phyloP scores from a whole-genome alignment of 257 asterid genomes.

The Plantago major region DNA sequence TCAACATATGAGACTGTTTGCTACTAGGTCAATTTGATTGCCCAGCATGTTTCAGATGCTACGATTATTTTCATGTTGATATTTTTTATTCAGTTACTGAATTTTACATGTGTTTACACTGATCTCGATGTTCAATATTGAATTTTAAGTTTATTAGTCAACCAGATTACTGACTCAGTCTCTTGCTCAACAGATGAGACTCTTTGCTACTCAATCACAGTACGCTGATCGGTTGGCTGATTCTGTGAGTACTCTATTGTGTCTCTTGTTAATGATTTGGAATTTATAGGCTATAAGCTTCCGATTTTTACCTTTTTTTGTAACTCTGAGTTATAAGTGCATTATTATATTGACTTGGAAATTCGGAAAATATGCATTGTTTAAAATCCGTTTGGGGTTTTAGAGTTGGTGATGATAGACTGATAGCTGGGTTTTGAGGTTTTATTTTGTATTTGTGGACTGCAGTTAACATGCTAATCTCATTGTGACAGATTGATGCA shows the following conservation, averaged over 20 bases:
- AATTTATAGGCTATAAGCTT: neutral
- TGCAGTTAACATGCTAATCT: conserved; percentile 11
- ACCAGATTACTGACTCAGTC: conserved; percentile 18
- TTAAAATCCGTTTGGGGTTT: conserved; percentile 11
- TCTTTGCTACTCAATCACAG: conserved; percentile 73
- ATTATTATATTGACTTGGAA: neutral
- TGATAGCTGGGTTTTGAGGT: conserved; percentile 3
- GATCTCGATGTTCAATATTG: too few species aligned
- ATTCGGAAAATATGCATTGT: too few species aligned
- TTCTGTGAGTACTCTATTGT: conserved; percentile 55
- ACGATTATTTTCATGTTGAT: too few species aligned
- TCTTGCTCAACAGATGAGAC: conserved; percentile 68
- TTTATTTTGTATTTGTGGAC: neutral
- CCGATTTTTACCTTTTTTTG: too few species aligned
- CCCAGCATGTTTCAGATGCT: too few species aligned
- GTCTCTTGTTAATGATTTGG: neutral
- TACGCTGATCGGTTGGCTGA: conserved; percentile 90
- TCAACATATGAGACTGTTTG: too few species aligned
- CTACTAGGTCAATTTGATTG: too few species aligned
- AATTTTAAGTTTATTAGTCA: too few species aligned
- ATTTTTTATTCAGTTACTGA: too few species aligned
- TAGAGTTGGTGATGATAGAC: neutral
- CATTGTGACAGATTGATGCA: conserved; percentile 70
- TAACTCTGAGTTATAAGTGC: neutral
- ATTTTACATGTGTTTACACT: too few species aligned